A percentile compares a stretch with the other conserved stretches of the same genome.
Evolutionary conservation across 495 filamentous ascomycete genomes (phyloP).

Genomic region (Penicillium manginii): DNA sequence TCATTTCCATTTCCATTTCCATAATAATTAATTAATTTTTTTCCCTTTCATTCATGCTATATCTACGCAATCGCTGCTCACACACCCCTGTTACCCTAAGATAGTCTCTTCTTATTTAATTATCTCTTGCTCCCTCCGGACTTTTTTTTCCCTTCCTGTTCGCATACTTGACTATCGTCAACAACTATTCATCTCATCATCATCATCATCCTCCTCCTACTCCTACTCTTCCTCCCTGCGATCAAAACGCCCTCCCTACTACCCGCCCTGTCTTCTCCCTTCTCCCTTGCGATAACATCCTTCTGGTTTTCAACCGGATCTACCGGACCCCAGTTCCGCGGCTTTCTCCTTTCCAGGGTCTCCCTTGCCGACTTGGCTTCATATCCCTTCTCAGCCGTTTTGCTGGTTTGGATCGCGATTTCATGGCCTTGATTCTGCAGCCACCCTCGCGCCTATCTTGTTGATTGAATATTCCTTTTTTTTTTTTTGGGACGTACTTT

Average conservation of each 20-base stretch:
- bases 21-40: conserved; percentile 5
- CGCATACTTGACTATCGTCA: conserved; percentile 24
- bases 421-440: conserved; percentile 32
- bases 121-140: conserved; percentile 8
- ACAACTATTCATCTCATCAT: conserved; percentile 4
- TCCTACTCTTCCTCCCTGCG: not conserved
- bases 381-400: conserved; percentile 37
- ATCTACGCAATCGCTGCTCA: conserved; percentile 34
- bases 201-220: not conserved
- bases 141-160: conserved; percentile 18
- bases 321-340: conserved; percentile 45
- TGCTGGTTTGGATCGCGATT: conserved; percentile 42
- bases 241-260: conserved; percentile 16
- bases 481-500: conserved; percentile 1
- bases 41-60: conserved; percentile 29
- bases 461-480: conserved; percentile 10
- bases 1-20: conserved; percentile 6
- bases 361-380: conserved; percentile 42
- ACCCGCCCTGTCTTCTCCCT: conserved; percentile 28
- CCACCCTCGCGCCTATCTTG: conserved; percentile 34
- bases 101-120: conserved; percentile 13
- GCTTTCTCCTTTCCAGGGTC: conserved; percentile 44
- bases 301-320: conserved; percentile 37
- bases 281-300: conserved; percentile 46
- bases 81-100: conserved; percentile 4